Percentiles rank a stretch among this genome's conserved stretches.
Conservation (phyloP, 139 green algal genomes). For the Trebouxia sp. region DNA sequence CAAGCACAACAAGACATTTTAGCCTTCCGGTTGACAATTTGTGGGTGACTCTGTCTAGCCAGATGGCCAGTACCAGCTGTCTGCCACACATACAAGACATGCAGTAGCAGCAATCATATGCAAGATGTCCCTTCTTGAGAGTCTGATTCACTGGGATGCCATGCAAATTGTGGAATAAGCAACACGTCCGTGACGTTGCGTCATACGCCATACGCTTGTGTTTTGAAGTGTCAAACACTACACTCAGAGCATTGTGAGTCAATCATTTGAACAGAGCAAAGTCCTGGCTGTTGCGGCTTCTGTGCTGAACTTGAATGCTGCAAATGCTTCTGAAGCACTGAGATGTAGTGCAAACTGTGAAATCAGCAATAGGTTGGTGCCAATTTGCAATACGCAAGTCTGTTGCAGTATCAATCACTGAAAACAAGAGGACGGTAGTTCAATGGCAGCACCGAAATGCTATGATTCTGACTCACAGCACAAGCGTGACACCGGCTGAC, state of each 20-base stretch:
- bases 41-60: constrained; percentile 50
- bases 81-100: constrained; percentile 51
- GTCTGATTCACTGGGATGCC: neutral
- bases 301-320: too few relatives aligned
- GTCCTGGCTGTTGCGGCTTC: too few relatives aligned
- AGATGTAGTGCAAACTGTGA: neutral
- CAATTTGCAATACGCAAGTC: neutral
- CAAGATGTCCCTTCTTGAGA: neutral
- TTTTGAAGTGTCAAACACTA: too few relatives aligned
- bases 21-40: constrained; percentile 53
- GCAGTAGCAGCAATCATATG: constrained; percentile 44
- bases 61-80: constrained; percentile 51
- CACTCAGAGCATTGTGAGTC: too few relatives aligned
- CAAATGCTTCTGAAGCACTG: neutral
- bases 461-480: neutral
- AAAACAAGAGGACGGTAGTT: neutral
- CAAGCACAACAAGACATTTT: constrained; percentile 21
- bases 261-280: too few relatives aligned
- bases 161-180: neutral
- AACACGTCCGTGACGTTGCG: neutral
- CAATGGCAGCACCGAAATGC: neutral
- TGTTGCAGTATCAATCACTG: neutral
- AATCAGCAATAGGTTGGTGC: neutral
- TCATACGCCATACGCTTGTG: neutral
- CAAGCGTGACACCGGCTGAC: neutral